These are phyloP conservation scores for Moesziomyces globuligerus DNA, from an alignment of 1,284 basidiomycete genomes.

Conservation along the genomic window DNA sequence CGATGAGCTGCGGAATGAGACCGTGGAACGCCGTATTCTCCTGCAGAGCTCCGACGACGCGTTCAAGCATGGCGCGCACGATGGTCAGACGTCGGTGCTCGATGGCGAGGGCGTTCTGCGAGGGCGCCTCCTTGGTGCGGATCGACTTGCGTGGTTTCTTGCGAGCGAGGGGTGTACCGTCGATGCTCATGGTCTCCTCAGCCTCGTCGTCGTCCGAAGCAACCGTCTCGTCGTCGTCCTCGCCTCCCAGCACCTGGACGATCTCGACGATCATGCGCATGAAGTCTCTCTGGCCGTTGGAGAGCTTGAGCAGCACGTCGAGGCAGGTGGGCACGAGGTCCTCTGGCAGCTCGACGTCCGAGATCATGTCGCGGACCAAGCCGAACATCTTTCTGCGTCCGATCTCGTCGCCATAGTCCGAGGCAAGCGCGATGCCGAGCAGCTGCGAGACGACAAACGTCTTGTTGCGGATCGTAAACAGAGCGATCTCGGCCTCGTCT, in stretches of 20 bases:
- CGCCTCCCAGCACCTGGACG: conserved; percentile 72
- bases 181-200: conserved; percentile 46
- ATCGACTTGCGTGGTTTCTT: conserved; percentile 46
- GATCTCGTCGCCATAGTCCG: conserved; percentile 95
- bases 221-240: conserved; percentile 68
- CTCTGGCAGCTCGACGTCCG: conserved; percentile 81
- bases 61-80: conserved; percentile 88
- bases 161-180: conserved; percentile 35
- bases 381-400: conserved; percentile 88
- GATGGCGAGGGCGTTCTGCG: conserved; percentile 43
- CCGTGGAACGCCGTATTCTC: conserved; percentile 94
- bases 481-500: conserved; percentile 46
- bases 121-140: conserved; percentile 19
- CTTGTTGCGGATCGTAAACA: conserved; percentile 63
- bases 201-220: conserved; percentile 38
- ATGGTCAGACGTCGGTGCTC: conserved; percentile 69
- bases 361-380: conserved; percentile 71
- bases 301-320: conserved; percentile 86
- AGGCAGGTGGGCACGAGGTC: conserved; percentile 81
- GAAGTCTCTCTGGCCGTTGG: conserved; percentile 86
- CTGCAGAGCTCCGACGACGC: conserved; percentile 77
- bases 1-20: conserved; percentile 85
- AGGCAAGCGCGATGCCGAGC: conserved; percentile 80
- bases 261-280: conserved; percentile 94
- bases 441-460: conserved; percentile 85